Conservation (phyloP, 225 moss, liverwort and hornwort species). For the Takakia lepidozioides region DNA sequence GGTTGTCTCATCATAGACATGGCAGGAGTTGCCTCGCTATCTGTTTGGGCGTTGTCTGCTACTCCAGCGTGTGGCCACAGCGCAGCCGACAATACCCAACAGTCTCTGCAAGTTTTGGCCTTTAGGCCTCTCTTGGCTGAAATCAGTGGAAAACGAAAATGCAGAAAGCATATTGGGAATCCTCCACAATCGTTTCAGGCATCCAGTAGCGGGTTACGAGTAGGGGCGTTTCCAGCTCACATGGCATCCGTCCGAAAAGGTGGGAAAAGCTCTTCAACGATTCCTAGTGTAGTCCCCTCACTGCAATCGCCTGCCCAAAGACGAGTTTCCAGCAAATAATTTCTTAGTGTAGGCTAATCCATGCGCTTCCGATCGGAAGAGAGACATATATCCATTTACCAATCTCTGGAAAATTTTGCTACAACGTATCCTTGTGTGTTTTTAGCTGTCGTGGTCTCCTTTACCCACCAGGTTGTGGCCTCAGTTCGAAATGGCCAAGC, state of each 20-base stretch:
- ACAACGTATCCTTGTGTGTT: no score
- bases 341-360: not conserved
- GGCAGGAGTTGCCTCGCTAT: no score
- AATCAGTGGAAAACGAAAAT: not conserved
- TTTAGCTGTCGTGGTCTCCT: no score
- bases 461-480: no score
- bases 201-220: constrained; percentile 12
- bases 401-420: not conserved
- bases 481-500: no score
- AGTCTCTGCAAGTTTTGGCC: constrained; percentile 1
- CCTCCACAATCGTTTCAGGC: not conserved
- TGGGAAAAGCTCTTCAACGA: constrained; percentile 6
- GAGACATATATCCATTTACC: not conserved
- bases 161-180: not conserved
- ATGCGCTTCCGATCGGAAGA: not conserved
- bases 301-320: no score
- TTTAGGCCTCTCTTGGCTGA: not conserved
- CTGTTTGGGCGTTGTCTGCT: no score
- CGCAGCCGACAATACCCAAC: not conserved
- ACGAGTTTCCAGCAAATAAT: no score
- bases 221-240: constrained; percentile 11
- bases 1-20: no score
- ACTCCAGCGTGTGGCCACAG: no score
- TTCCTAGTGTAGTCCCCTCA: no score
- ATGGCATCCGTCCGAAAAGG: constrained; percentile 19